phyloP scores from a whole-genome alignment of 805 yeast species.

The Wickerhamomyces kurtzmanii region DNA sequence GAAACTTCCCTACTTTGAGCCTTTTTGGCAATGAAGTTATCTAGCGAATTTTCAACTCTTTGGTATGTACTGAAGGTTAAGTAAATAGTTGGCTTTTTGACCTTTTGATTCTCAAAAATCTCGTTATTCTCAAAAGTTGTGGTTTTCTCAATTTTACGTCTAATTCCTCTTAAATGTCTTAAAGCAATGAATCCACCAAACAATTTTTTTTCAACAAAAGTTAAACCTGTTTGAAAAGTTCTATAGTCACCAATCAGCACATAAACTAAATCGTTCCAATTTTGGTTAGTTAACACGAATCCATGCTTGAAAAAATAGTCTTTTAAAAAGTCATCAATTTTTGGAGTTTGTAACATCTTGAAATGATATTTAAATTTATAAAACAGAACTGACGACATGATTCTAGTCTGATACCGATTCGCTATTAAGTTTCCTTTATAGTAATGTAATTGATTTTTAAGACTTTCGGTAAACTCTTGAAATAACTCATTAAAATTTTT shows the following conservation, averaged over 20 bases:
- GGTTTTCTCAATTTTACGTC: too few species aligned
- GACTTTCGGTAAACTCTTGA: too few species aligned
- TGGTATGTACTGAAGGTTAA: constrained; percentile 14
- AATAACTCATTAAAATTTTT: too few species aligned
- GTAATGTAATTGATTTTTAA: too few species aligned
- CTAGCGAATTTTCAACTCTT: constrained; percentile 9
- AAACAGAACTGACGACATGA: too few species aligned
- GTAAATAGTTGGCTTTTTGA: constrained; percentile 17
- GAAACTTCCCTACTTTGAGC: constrained; percentile 5
- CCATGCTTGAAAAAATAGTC: constrained; percentile 16
- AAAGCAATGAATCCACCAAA: constrained; percentile 26
- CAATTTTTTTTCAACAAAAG: constrained; percentile 19
- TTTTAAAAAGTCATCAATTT: too few species aligned
- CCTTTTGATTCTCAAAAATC: constrained; percentile 12
- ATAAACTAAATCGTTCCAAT: constrained; percentile 20
- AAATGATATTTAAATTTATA: too few species aligned
- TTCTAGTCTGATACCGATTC: too few species aligned
- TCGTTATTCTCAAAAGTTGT: constrained; percentile 11
- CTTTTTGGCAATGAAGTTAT: constrained; percentile 15
- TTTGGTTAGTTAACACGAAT: constrained; percentile 19
- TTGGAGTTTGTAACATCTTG: too few species aligned
- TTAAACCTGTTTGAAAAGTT: constrained; percentile 20
- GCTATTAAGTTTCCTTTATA: too few species aligned
- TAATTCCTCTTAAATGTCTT: constrained; percentile 11
- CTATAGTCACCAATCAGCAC: constrained; percentile 15